Conservation (phyloP, 495 filamentous ascomycete genomes). For the Neurospora sp. region DNA sequence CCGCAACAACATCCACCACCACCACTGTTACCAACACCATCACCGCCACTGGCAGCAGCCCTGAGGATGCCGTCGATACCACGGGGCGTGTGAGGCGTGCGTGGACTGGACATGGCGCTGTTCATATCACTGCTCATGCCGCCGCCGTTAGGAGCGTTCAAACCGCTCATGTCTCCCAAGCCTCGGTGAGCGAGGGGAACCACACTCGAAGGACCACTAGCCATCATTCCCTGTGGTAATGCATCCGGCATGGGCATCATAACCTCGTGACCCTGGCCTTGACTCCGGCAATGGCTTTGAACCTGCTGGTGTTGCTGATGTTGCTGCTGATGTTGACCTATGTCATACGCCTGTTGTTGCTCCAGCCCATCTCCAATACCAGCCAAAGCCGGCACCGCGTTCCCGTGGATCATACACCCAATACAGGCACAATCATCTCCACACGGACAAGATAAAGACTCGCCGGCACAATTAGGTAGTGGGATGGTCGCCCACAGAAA, state of each 20-base stretch:
- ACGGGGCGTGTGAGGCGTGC: background rate
- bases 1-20: background rate
- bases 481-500: constrained; percentile 42
- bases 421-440: constrained; percentile 44
- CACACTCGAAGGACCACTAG: background rate
- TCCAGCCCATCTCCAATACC: background rate
- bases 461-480: constrained; percentile 26
- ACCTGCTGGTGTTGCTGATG: background rate
- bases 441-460: constrained; percentile 34
- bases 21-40: background rate
- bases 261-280: background rate
- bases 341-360: background rate
- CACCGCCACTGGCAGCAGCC: background rate
- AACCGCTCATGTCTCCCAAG: background rate
- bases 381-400: background rate
- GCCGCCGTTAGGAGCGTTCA: background rate
- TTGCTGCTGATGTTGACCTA: background rate
- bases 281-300: background rate
- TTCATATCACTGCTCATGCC: background rate
- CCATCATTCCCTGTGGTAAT: background rate
- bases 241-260: background rate
- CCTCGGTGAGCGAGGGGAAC: background rate
- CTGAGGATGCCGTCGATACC: background rate
- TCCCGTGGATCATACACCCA: constrained; percentile 27
- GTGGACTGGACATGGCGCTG: background rate